A percentile compares a stretch with the other conserved stretches of the same genome.
Evolutionary conservation across 331 rosid species (phyloP).

Genomic region (Pyrus hybrid): DNA sequence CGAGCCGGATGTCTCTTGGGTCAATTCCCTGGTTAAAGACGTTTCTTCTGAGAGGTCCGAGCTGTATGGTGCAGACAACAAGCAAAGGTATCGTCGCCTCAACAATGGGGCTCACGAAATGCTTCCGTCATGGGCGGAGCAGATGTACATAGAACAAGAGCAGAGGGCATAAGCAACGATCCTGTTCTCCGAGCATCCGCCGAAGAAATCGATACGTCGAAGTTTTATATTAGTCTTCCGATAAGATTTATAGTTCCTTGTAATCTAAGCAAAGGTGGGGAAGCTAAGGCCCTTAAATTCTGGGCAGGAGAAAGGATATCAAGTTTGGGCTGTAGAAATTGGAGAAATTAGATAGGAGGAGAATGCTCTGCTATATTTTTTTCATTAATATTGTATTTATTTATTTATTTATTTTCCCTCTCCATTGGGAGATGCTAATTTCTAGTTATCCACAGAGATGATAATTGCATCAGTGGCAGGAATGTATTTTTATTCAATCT

Average conservation of each 20-base stretch:
- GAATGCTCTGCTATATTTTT: conserved; percentile 14
- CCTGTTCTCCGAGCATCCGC: conserved; percentile 34
- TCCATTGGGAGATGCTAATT: conserved; percentile 24
- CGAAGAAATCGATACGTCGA: conserved; percentile 38
- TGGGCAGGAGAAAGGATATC: conserved; percentile 20
- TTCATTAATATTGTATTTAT: conserved; percentile 34
- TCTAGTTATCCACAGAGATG: conserved; percentile 14
- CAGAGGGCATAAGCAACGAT: conserved; percentile 58
- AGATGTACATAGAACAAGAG: conserved; percentile 80
- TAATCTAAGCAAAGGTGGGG: conserved; percentile 16
- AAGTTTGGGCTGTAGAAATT: conserved; percentile 22
- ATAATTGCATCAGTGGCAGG: background rate
- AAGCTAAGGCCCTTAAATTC: conserved; percentile 20
- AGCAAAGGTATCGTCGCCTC: conserved; percentile 42
- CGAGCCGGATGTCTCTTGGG: conserved; percentile 97
- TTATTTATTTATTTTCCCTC: conserved; percentile 22
- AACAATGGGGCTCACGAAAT: conserved; percentile 43
- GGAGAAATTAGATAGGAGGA: conserved; percentile 22
- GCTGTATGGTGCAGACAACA: conserved; percentile 27
- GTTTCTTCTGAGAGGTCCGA: conserved; percentile 52
- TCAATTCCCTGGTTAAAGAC: conserved; percentile 72
- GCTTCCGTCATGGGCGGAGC: conserved; percentile 80
- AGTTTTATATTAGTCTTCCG: conserved; percentile 17
- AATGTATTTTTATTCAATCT: background rate
- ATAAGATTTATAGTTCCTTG: conserved; percentile 22